Percentiles rank a stretch among this genome's conserved stretches.
Evolutionary conservation across 176 grass and related monocot species (phyloP).

Genomic region (Otatea glauca): DNA sequence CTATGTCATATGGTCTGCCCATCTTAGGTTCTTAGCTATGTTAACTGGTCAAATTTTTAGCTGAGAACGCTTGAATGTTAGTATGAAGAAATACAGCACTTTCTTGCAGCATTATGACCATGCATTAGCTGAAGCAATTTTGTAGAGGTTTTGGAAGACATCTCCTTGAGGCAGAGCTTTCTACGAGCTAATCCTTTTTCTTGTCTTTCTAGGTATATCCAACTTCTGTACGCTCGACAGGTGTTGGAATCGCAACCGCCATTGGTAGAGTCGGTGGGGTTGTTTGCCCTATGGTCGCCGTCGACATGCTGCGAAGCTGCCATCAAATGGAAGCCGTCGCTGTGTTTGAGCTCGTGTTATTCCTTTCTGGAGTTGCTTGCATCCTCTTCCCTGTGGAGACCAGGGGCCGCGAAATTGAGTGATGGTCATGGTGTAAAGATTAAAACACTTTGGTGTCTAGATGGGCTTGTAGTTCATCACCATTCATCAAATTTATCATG

Average conservation of each 20-base stretch:
- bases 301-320: conserved; percentile 64
- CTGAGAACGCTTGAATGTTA: not conserved
- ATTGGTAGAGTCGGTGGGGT: conserved; percentile 69
- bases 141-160: not conserved
- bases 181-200: not conserved
- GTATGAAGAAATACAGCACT: not conserved
- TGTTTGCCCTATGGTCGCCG: conserved; percentile 69
- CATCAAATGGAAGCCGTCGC: conserved; percentile 65
- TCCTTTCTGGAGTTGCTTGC: conserved; percentile 56
- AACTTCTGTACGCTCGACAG: conserved; percentile 66
- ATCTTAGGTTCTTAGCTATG: conserved; percentile 9
- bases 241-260: conserved; percentile 26
- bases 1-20: not conserved
- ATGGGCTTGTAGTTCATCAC: not conserved
- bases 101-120: not conserved
- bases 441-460: not conserved
- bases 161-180: not conserved
- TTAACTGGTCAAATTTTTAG: not conserved
- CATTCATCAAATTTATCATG: not conserved
- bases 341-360: conserved; percentile 66
- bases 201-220: conserved; percentile 62
- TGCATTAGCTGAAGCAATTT: not conserved
- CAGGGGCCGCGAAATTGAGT: conserved; percentile 50
- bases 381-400: conserved; percentile 76
- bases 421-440: conserved; percentile 12